These are phyloP conservation scores for Arthrobotrys sphaeroides DNA, from an alignment of 2,329 filamentous ascomycete genomes.

Conservation along the genomic window DNA sequence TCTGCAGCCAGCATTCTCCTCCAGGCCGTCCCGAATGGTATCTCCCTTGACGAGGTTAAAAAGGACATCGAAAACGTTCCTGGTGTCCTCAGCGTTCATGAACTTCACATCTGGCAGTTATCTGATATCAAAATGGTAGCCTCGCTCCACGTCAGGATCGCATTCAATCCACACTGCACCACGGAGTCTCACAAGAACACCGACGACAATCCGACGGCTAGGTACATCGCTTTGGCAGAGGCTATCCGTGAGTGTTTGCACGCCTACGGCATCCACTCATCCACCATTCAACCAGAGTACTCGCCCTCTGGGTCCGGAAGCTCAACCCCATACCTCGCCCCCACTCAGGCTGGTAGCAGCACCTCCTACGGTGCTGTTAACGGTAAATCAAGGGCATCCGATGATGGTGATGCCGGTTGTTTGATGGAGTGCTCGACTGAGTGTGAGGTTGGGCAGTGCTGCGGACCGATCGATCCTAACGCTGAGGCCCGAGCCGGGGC, in stretches of 20 bases:
- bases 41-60: constrained; percentile 88
- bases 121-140: constrained; percentile 94
- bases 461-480: constrained; percentile 58
- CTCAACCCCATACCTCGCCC: constrained; percentile 54
- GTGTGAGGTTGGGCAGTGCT: constrained; percentile 63
- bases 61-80: constrained; percentile 87
- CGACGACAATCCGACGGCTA: constrained; percentile 65
- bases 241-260: constrained; percentile 88
- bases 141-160: constrained; percentile 90
- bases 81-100: constrained; percentile 89
- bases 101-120: constrained; percentile 97
- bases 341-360: constrained; percentile 59
- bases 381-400: constrained; percentile 57
- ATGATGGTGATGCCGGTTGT: constrained; percentile 60
- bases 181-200: constrained; percentile 70
- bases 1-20: constrained; percentile 87
- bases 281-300: constrained; percentile 94
- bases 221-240: constrained; percentile 90
- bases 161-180: constrained; percentile 66
- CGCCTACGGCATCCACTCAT: constrained; percentile 94
- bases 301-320: constrained; percentile 61
- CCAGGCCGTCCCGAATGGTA: constrained; percentile 89
- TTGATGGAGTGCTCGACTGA: constrained; percentile 63
- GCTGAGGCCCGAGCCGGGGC: constrained; percentile 43
- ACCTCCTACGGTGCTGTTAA: constrained; percentile 56